Evolutionary conservation across 2,329 filamentous ascomycete genomes (phyloP), one percentile per base, ranked within the genome.

Genomic region (Cryphonectria radicalis): DNA sequence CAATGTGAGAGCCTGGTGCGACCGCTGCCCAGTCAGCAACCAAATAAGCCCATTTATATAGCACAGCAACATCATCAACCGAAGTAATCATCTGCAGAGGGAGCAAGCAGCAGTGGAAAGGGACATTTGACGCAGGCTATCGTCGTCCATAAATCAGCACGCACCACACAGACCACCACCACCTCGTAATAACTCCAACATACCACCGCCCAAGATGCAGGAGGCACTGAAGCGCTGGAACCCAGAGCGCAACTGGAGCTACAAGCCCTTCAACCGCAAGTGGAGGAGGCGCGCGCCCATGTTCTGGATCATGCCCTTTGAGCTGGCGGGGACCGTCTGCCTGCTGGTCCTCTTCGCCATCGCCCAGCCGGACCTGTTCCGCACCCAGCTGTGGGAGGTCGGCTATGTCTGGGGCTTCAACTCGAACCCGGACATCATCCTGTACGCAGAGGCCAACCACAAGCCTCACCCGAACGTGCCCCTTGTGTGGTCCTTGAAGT

Each of bases 401-500:
- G 93, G 93, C 74, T 89, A 85, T 72, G 86, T 91, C 68, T 84
- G 92, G 78, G 88, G 89, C 73, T 92, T 92, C 84, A 95, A 95
- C 81, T 94, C 91, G 73, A 90, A 89, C 75, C 92, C 93, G 19
- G 86, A 83, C 73, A 87, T 91, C 76, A 83, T 93, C 25, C 80
- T 94, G 46, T 94, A 93, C 80, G 90, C 91, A 46, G 91, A 91
- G 77, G 91, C 92, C 67, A 95, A 95, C 78, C 87, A 93, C 78
- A 81, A 84, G 68, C 85, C 90, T 0, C 81, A 90, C 19, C 89
- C 90, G 0, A 84, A 84, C 46, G 83, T 89, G 13, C 91, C 93
- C 1, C 82, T 94, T 68, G 87, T 94, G 19, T 95, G 93, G 93
- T 92, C 91, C 72, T 82, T 85, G 77, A 88, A 87, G 92, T 95